Percentiles rank a stretch among this genome's conserved stretches.
Conservation (phyloP, 805 yeast genomes). For the Tetrapisispora fleetii region DNA sequence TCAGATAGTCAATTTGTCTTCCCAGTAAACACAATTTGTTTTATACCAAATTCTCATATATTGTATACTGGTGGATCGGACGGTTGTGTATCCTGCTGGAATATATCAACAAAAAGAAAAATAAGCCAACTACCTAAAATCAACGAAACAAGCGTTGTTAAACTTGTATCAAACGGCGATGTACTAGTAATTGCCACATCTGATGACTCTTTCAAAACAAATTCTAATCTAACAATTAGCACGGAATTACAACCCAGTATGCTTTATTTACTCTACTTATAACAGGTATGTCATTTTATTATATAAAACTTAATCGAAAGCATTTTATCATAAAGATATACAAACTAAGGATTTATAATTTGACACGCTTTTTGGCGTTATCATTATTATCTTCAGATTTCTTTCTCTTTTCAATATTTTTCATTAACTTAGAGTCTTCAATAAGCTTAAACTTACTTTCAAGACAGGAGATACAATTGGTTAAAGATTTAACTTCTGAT, state of each 20-base stretch:
- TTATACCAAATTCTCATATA: constrained; percentile 70
- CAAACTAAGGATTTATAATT: background rate
- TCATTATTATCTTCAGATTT: background rate
- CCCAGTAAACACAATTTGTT: constrained; percentile 65
- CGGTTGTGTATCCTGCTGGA: constrained; percentile 86
- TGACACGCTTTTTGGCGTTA: constrained; percentile 1
- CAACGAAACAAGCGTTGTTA: constrained; percentile 35
- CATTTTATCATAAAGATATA: background rate
- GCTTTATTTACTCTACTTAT: constrained; percentile 13
- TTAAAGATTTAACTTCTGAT: constrained; percentile 46
- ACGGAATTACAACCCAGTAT: constrained; percentile 18
- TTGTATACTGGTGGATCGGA: constrained; percentile 88
- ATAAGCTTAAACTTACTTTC: constrained; percentile 33
- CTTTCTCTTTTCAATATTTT: constrained; percentile 49
- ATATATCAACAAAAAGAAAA: constrained; percentile 69
- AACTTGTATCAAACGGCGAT: constrained; percentile 25
- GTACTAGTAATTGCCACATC: constrained; percentile 38
- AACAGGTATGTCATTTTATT: background rate
- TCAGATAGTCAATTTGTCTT: constrained; percentile 49
- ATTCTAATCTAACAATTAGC: constrained; percentile 16
- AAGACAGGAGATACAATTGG: constrained; percentile 27
- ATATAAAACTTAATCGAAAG: too few relatives aligned
- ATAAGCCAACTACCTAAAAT: constrained; percentile 57
- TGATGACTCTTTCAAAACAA: constrained; percentile 40
- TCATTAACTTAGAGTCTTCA: constrained; percentile 49